Percentiles rank a stretch among this genome's conserved stretches.
Conservation (phyloP, 106 monocot genomes). For the Platanthera zijinensis region DNA sequence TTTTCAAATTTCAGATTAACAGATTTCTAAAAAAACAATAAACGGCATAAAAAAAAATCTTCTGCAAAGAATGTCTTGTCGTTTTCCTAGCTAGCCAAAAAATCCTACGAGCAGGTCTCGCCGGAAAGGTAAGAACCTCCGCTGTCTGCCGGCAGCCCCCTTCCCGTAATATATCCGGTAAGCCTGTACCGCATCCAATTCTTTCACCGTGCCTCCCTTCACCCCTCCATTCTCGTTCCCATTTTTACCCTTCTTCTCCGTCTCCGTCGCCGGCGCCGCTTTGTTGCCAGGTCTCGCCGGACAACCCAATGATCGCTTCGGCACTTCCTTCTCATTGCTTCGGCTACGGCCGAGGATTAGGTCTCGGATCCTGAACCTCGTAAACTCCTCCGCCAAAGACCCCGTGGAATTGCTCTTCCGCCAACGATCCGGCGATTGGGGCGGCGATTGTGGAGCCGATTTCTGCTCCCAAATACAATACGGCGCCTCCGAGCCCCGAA, state of each 20-base stretch:
- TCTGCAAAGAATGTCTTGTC: no score
- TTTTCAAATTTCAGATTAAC: no score
- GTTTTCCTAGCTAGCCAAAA: no score
- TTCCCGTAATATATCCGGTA: slow-evolving; percentile 31
- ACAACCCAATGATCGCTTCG: not conserved
- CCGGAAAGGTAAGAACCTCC: slow-evolving; percentile 36
- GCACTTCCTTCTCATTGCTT: slow-evolving; percentile 39
- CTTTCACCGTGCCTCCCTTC: slow-evolving; percentile 2
- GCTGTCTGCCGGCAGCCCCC: slow-evolving; percentile 12
- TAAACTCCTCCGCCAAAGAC: not conserved
- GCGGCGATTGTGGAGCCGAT: slow-evolving; percentile 6
- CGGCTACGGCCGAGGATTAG: slow-evolving; percentile 44
- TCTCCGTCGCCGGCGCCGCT: not conserved
- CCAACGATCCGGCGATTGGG: slow-evolving; percentile 23
- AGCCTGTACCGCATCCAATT: slow-evolving; percentile 21
- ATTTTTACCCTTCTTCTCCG: not conserved
- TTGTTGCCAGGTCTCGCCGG: not conserved
- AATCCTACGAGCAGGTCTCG: slow-evolving; percentile 30
- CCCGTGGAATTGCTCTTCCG: slow-evolving; percentile 47
- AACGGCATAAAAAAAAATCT: no score
- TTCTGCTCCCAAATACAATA: slow-evolving; percentile 30
- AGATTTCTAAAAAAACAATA: no score
- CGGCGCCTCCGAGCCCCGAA: not conserved
- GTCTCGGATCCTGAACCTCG: slow-evolving; percentile 35
- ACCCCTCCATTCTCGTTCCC: not conserved